phyloP scores from a whole-genome alignment of 2,329 filamentous ascomycete genomes.

The Seiridium unicorne region DNA sequence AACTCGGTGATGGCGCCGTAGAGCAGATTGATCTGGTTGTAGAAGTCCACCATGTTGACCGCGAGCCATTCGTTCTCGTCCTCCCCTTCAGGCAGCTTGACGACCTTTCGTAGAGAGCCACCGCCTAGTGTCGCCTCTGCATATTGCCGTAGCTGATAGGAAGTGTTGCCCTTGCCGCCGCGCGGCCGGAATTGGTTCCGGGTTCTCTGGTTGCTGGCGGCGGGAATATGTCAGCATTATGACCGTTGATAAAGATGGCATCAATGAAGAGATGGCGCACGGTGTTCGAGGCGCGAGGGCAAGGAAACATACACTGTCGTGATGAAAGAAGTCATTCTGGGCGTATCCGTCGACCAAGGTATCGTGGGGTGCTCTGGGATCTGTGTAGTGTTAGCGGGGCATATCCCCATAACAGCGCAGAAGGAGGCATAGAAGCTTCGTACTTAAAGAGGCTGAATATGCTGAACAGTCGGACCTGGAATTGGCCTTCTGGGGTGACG shows the following conservation, averaged over 20 bases:
- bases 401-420: neutral
- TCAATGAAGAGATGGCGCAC: slow-evolving; percentile 18
- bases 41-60: slow-evolving; percentile 99
- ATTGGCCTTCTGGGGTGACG: too few species aligned
- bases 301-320: slow-evolving; percentile 52
- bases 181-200: slow-evolving; percentile 90
- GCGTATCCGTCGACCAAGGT: neutral
- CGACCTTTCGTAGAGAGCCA: slow-evolving; percentile 91
- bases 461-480: too few species aligned
- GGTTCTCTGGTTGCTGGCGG: slow-evolving; percentile 74
- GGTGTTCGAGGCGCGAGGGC: slow-evolving; percentile 16
- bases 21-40: slow-evolving; percentile 99
- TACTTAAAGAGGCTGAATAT: neutral
- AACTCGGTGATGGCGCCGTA: slow-evolving; percentile 99
- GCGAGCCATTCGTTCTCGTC: slow-evolving; percentile 98
- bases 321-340: slow-evolving; percentile 72
- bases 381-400: slow-evolving; percentile 6
- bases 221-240: slow-evolving; percentile 18
- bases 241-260: slow-evolving; percentile 34
- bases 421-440: neutral
- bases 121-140: slow-evolving; percentile 95
- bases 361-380: neutral
- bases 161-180: slow-evolving; percentile 76
- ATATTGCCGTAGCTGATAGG: slow-evolving; percentile 94
- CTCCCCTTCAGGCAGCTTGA: slow-evolving; percentile 94